phyloP scores from a whole-genome alignment of 2,329 filamentous ascomycete genomes.

The Fusarium tupiense region DNA sequence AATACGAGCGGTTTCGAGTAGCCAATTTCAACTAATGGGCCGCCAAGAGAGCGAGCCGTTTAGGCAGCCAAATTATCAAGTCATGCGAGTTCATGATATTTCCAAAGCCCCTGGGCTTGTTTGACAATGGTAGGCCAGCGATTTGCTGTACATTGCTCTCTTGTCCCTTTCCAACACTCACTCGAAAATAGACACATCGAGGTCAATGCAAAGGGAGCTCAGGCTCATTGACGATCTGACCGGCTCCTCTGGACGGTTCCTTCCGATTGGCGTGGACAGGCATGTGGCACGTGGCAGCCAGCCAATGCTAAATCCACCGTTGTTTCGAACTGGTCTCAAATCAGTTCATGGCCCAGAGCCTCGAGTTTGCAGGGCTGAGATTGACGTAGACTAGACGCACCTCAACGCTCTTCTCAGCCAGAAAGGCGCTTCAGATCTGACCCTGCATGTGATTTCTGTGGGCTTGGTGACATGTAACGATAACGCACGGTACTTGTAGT shows the following conservation, averaged over 20 bases:
- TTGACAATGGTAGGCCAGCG: neutral
- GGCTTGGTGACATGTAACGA: slow-evolving; percentile 9
- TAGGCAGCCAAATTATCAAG: neutral
- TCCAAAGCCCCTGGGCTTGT: neutral
- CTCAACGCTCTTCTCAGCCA: slow-evolving; percentile 2
- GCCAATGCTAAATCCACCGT: slow-evolving; percentile 34
- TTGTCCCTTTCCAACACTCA: neutral
- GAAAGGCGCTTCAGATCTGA: slow-evolving; percentile 6
- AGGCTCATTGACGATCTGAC: slow-evolving; percentile 1
- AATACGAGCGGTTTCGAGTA: neutral
- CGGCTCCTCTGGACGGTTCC: neutral
- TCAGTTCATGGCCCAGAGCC: slow-evolving; percentile 28
- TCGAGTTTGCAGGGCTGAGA: slow-evolving; percentile 16
- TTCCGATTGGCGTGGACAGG: slow-evolving; percentile 37
- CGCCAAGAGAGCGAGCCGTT: neutral
- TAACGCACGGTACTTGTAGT: neutral
- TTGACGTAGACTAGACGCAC: slow-evolving; percentile 12
- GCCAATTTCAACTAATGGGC: neutral
- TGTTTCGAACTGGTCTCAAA: slow-evolving; percentile 42
- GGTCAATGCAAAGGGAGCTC: slow-evolving; percentile 5
- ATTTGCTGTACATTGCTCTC: neutral
- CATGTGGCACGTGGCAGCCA: slow-evolving; percentile 39
- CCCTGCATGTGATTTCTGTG: slow-evolving; percentile 5
- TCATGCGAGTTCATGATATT: neutral
- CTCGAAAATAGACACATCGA: neutral